phyloP scores from a whole-genome alignment of 2,329 filamentous ascomycete genomes.

The Orbilia ellipsospora region DNA sequence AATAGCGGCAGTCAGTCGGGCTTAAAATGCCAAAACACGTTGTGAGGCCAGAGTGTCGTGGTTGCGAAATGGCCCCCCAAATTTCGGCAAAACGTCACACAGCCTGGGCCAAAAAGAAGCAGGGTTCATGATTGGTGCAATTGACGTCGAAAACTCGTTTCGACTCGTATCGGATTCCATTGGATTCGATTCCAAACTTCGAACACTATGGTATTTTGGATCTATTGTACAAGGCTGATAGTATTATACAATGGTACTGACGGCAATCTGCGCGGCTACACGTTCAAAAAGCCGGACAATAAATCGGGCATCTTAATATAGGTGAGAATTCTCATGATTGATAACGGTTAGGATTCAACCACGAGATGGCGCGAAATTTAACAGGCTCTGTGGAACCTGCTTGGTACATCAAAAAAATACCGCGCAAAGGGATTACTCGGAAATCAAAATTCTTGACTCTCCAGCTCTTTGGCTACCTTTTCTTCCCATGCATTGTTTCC shows the following conservation, averaged over 20 bases:
- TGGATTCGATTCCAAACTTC: too few relatives aligned
- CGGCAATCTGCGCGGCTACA: too few relatives aligned
- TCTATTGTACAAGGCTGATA: constrained; percentile 17
- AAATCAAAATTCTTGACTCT: constrained; percentile 29
- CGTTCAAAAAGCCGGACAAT: too few relatives aligned
- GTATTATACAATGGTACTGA: not conserved
- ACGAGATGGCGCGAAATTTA: too few relatives aligned
- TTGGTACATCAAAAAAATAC: not conserved
- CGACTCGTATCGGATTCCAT: not conserved
- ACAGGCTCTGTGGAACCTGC: too few relatives aligned
- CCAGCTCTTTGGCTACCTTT: constrained; percentile 32
- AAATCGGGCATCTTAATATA: constrained; percentile 4
- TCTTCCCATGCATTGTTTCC: constrained; percentile 37
- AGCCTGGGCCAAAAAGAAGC: constrained; percentile 7
- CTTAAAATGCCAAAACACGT: not conserved
- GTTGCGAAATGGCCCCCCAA: constrained; percentile 30
- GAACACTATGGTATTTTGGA: not conserved
- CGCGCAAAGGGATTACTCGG: not conserved
- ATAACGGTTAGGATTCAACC: too few relatives aligned
- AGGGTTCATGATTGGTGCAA: constrained; percentile 22
- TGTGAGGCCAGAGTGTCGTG: constrained; percentile 16
- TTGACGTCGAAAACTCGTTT: not conserved
- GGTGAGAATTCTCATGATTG: too few relatives aligned
- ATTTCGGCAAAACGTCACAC: constrained; percentile 50
- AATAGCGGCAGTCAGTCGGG: not conserved